A percentile compares a stretch with the other conserved stretches of the same genome.
Conservation (phyloP, 768 basidiomycete species). For the Lactarius evosmus region DNA sequence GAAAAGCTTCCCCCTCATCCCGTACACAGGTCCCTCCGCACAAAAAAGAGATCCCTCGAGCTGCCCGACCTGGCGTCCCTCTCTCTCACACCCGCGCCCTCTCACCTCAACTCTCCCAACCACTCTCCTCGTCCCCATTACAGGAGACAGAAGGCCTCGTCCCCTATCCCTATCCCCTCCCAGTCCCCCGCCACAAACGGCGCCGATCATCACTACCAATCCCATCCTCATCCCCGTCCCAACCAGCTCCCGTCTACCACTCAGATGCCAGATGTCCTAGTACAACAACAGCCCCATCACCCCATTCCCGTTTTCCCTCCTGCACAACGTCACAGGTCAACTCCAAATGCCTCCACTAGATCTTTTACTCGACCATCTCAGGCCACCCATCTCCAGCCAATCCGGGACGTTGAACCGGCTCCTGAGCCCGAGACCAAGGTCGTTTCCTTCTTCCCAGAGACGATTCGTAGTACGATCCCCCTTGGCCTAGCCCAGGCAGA, state of each 20-base stretch:
- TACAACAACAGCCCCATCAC: slow-evolving; percentile 44
- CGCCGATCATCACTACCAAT: slow-evolving; percentile 25
- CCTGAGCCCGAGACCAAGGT: slow-evolving; percentile 30
- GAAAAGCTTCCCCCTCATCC: slow-evolving; percentile 31
- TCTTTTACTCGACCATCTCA: slow-evolving; percentile 37
- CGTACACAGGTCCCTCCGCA: slow-evolving; percentile 59
- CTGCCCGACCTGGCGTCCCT: slow-evolving; percentile 66
- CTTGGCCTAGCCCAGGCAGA: slow-evolving; percentile 40
- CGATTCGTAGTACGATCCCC: slow-evolving; percentile 62
- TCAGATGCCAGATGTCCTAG: slow-evolving; percentile 40
- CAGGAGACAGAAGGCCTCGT: slow-evolving; percentile 44
- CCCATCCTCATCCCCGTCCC: slow-evolving; percentile 22
- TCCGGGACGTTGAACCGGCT: slow-evolving; percentile 19
- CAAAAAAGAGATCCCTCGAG: slow-evolving; percentile 71
- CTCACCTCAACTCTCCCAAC: slow-evolving; percentile 38
- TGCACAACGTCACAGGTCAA: slow-evolving; percentile 31
- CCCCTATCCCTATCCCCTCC: slow-evolving; percentile 48
- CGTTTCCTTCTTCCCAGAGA: slow-evolving; percentile 50
- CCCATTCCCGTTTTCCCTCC: slow-evolving; percentile 39
- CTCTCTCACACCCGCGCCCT: slow-evolving; percentile 43
- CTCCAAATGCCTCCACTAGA: slow-evolving; percentile 39
- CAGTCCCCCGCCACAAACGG: slow-evolving; percentile 30
- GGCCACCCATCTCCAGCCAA: slow-evolving; percentile 11
- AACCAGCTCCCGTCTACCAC: slow-evolving; percentile 30
- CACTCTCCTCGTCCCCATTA: slow-evolving; percentile 42